These are phyloP conservation scores for Microascus cirrosus DNA, from an alignment of 2,329 filamentous ascomycete species.

Conservation along the genomic window DNA sequence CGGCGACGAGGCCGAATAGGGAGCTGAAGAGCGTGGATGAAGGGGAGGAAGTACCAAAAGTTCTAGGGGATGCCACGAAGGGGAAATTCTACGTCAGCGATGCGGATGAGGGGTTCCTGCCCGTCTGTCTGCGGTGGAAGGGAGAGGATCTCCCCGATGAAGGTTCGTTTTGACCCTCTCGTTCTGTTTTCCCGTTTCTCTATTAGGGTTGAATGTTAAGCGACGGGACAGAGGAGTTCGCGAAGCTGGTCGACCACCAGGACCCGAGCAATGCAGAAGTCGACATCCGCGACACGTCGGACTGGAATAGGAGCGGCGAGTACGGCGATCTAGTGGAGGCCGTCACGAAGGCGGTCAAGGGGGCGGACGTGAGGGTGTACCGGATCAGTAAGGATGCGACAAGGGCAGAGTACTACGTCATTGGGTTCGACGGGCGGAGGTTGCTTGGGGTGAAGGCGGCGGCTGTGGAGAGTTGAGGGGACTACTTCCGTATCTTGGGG, in stretches of 20 bases:
- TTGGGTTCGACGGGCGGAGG: conserved; percentile 50
- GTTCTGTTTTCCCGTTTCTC: not conserved
- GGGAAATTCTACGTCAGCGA: conserved; percentile 65
- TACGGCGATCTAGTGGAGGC: conserved; percentile 61
- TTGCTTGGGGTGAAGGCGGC: conserved; percentile 71
- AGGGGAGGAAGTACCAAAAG: conserved; percentile 47
- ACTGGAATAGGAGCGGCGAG: conserved; percentile 63
- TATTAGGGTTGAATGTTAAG: not conserved
- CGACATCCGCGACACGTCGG: conserved; percentile 52
- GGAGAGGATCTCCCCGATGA: conserved; percentile 47
- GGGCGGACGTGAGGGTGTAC: conserved; percentile 66
- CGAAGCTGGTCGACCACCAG: conserved; percentile 51
- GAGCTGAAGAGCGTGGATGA: conserved; percentile 41
- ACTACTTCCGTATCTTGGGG: not conserved
- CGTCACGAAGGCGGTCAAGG: conserved; percentile 50
- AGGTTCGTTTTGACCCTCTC: conserved; percentile 30
- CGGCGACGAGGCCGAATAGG: conserved; percentile 7
- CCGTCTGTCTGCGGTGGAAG: conserved; percentile 56
- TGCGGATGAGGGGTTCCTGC: conserved; percentile 75
- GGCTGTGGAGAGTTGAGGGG: conserved; percentile 55
- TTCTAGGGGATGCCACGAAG: conserved; percentile 36
- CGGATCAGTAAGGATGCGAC: conserved; percentile 51
- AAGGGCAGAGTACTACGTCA: conserved; percentile 69
- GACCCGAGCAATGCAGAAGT: conserved; percentile 44
- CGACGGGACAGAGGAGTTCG: conserved; percentile 51